Base-by-base conservation (phyloP, 345 rosid species). In the Eucalyptus polybractea region DNA sequence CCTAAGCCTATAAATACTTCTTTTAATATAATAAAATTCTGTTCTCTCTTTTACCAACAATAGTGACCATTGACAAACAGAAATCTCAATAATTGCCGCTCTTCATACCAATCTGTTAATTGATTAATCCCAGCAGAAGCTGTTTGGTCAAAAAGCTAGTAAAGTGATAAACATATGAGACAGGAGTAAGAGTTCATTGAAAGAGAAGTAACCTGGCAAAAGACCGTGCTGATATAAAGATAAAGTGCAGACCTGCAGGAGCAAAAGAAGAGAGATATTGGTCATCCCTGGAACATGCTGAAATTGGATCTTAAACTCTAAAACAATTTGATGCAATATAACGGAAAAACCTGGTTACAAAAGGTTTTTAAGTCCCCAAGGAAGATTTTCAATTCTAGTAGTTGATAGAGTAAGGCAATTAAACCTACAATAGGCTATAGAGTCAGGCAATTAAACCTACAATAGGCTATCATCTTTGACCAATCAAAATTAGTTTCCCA, bases 121-220 rank as follows among this genome's bases (percentile, higher is more conserved):
- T 69, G 80, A 69, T 69, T 37, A 33, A 69, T 69, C 42, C 24
- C 42, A 33, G 40, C 42, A 33, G 80, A 17, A 69, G 80, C 80
- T 5, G 24, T 33, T 69, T 31, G 42, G 12, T 69, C 42, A 69
- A 69, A 69, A 69, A 10, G 80, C 22, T 72, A 33, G 88, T 24
- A 65, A 89, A 60, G 31, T 47, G 10, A 88, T 47, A 49, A 81
- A 60, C 25, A 83, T 40, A 80, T 25, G 21, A 29, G 65, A 50
- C 65, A 65, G 89, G 87, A 53, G 40, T 67, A 37, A 72, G 42
- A 25, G 25, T 37, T 86, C 27, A 87, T 42, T 80, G 37, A 76
- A 19, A 27, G 17, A 72, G 53, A 81, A 50, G 49, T 65, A 80
- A 97, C 99, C 99, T 98, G 95, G 90, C 93, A 93, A 89, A 93